phyloP scores from a whole-genome alignment of 2,329 filamentous ascomycete species.

The Scedosporium aurantiacum region DNA sequence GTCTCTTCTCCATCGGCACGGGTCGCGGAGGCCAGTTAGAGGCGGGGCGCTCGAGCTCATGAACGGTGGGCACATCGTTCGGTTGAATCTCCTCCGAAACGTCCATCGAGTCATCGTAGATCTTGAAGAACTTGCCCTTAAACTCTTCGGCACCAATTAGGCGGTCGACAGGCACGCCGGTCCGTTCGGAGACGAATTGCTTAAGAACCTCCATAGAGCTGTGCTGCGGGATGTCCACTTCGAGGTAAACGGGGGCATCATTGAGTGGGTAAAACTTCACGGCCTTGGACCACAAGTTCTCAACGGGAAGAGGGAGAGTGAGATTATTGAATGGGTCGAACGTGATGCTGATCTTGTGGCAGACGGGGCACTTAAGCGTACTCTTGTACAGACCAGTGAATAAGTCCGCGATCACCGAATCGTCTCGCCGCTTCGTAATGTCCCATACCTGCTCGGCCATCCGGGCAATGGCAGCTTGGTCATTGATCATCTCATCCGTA shows the following conservation, averaged over 20 bases:
- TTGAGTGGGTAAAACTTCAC: constrained; percentile 71
- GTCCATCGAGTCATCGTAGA: constrained; percentile 57
- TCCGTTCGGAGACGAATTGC: constrained; percentile 55
- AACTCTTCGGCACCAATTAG: constrained; percentile 79
- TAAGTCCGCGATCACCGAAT: constrained; percentile 88
- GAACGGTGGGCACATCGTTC: constrained; percentile 57
- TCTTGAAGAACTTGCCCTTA: constrained; percentile 73
- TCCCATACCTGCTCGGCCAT: constrained; percentile 86
- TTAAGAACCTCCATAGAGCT: constrained; percentile 59
- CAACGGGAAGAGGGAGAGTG: constrained; percentile 79
- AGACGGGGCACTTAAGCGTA: constrained; percentile 81
- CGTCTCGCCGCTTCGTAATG: constrained; percentile 84
- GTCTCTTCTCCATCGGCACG: constrained; percentile 27
- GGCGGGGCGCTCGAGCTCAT: constrained; percentile 68
- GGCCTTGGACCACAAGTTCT: constrained; percentile 66
- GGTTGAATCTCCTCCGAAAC: constrained; percentile 61
- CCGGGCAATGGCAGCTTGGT: constrained; percentile 66
- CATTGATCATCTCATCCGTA: constrained; percentile 86
- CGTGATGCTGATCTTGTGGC: constrained; percentile 92
- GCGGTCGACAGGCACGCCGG: constrained; percentile 51
- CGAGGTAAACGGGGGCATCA: constrained; percentile 57
- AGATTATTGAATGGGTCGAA: constrained; percentile 97
- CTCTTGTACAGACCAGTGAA: constrained; percentile 99
- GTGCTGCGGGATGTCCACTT: constrained; percentile 72
- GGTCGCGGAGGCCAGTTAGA: constrained; percentile 56